phyloP scores from a whole-genome alignment of 2,329 filamentous ascomycete species.

The Neopestalotiopsis clavispora region DNA sequence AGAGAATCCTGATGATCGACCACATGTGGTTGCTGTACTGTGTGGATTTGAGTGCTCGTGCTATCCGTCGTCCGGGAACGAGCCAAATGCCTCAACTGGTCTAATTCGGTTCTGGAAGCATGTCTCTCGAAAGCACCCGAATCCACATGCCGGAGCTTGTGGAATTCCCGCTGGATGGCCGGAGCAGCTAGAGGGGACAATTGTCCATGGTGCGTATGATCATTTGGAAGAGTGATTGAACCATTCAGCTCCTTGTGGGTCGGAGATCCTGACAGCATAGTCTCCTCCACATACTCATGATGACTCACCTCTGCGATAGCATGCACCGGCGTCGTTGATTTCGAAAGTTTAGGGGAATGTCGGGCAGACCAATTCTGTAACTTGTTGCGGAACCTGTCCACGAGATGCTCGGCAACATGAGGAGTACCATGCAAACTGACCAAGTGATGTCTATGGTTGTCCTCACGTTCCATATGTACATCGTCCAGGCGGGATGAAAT shows the following conservation, averaged over 20 bases:
- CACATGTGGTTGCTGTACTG: background rate
- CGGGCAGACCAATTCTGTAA: background rate
- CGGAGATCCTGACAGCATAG: slow-evolving; percentile 21
- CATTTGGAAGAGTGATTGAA: background rate
- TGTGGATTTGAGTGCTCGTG: background rate
- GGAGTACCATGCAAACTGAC: slow-evolving; percentile 38
- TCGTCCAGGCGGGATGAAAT: slow-evolving; percentile 13
- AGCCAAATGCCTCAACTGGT: background rate
- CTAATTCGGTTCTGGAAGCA: background rate
- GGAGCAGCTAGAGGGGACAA: background rate
- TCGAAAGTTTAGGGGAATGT: slow-evolving; percentile 13
- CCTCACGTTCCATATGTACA: slow-evolving; percentile 15
- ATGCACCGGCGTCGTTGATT: slow-evolving; percentile 23
- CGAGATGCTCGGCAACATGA: slow-evolving; percentile 41
- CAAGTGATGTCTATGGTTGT: slow-evolving; percentile 32
- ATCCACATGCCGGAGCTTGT: slow-evolving; percentile 4
- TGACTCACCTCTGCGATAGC: slow-evolving; percentile 21
- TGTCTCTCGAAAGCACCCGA: background rate
- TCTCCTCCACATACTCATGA: slow-evolving; percentile 23
- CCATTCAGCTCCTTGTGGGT: slow-evolving; percentile 1
- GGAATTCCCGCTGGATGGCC: background rate
- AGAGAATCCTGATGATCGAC: background rate
- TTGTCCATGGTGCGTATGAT: background rate
- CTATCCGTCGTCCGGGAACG: background rate
- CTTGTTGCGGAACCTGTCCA: slow-evolving; percentile 16